A percentile compares a stretch with the other conserved stretches of the same genome.
These are phyloP conservation scores for Dendryphion nanum DNA, from an alignment of 2,329 filamentous ascomycete species.

Conservation along the genomic window DNA sequence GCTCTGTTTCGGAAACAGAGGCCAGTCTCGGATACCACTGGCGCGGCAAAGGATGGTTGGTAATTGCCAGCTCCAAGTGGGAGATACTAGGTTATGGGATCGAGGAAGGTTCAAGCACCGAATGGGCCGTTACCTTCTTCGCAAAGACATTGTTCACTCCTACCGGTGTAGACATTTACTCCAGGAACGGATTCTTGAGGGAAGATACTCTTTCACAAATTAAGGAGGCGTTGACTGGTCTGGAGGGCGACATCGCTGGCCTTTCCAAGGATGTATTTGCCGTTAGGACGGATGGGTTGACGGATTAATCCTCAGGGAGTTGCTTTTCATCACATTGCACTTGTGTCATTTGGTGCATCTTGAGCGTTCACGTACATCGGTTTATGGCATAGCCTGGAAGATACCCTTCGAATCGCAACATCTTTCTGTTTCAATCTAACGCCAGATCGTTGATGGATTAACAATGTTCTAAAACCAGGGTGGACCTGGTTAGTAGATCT, in stretches of 20 bases:
- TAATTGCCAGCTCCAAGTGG: constrained; percentile 74
- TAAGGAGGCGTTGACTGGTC: constrained; percentile 51
- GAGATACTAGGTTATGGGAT: constrained; percentile 77
- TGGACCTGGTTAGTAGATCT: too few species aligned
- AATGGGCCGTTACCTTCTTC: constrained; percentile 83
- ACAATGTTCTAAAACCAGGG: too few species aligned
- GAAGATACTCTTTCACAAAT: constrained; percentile 58
- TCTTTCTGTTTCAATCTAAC: too few species aligned
- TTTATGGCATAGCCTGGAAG: too few species aligned
- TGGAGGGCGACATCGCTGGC: constrained; percentile 54
- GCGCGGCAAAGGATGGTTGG: constrained; percentile 74
- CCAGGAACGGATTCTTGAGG: constrained; percentile 57
- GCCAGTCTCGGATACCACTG: constrained; percentile 59
- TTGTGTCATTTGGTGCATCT: too few species aligned
- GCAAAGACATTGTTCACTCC: constrained; percentile 79
- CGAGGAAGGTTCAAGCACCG: constrained; percentile 45
- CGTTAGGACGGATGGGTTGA: constrained; percentile 31
- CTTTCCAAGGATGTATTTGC: constrained; percentile 53
- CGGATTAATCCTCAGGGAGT: too few species aligned
- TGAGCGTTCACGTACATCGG: too few species aligned
- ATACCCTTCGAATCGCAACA: too few species aligned
- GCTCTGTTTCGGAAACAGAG: constrained; percentile 37
- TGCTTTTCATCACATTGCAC: too few species aligned
- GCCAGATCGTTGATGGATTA: too few species aligned
- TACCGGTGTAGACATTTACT: constrained; percentile 78